Conservation (phyloP, 345 rosid species). For the Eucalyptus cladocalyx region DNA sequence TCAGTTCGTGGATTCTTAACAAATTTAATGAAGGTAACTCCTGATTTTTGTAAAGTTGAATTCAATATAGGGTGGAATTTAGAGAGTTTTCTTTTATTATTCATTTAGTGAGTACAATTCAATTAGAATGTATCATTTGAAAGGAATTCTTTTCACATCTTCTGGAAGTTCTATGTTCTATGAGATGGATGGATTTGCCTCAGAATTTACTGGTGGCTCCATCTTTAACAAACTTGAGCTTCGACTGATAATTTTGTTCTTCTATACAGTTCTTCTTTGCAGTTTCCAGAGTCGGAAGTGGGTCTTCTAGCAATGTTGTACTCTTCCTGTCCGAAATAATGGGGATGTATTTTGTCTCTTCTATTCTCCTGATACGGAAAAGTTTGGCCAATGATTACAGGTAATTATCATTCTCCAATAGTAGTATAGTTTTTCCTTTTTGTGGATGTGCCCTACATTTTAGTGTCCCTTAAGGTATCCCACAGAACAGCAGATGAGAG, state of each 20-base stretch:
- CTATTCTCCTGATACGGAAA: conserved; percentile 92
- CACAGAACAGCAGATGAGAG: neutral
- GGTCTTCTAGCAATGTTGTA: conserved; percentile 96
- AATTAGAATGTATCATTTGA: neutral
- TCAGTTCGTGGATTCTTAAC: conserved; percentile 93
- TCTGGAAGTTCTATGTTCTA: neutral
- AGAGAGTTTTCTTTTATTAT: neutral
- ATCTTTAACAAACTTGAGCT: neutral
- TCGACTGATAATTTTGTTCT: neutral
- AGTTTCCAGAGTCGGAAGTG: conserved; percentile 97
- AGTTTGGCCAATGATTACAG: conserved; percentile 93
- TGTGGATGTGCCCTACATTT: neutral
- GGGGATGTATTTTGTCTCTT: conserved; percentile 98
- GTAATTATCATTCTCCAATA: conserved; percentile 12
- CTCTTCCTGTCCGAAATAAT: conserved; percentile 92
- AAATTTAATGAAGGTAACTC: conserved; percentile 81
- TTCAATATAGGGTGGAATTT: neutral
- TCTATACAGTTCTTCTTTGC: conserved; percentile 93
- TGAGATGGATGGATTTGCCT: neutral
- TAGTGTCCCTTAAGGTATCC: neutral
- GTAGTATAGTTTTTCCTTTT: neutral
- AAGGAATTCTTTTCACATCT: neutral
- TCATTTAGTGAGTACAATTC: neutral
- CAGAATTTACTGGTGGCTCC: neutral
- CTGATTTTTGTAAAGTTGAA: neutral